These are phyloP conservation scores for Candida lessepsii DNA, from an alignment of 805 yeast genomes.

Conservation along the genomic window DNA sequence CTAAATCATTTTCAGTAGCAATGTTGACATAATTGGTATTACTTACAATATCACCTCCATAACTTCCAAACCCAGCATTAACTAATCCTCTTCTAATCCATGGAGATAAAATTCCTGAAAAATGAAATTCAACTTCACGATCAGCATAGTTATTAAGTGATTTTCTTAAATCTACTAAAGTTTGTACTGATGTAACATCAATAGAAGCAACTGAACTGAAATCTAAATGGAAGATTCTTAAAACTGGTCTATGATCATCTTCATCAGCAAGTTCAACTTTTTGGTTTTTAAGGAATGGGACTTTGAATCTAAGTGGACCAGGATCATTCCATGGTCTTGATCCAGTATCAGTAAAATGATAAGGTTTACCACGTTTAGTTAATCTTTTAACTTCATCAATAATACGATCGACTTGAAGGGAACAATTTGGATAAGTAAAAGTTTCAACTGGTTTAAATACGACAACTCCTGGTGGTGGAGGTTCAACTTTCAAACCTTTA, in stretches of 20 bases:
- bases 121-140: conserved; percentile 84
- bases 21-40: conserved; percentile 42
- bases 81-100: conserved; percentile 82
- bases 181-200: conserved; percentile 80
- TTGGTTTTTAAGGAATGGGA: conserved; percentile 24
- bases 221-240: conserved; percentile 76
- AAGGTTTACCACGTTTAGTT: conserved; percentile 62
- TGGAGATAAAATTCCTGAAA: conserved; percentile 78
- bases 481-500: conserved; percentile 52
- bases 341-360: conserved; percentile 36
- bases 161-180: conserved; percentile 71
- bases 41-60: conserved; percentile 41
- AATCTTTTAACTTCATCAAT: conserved; percentile 60
- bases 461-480: conserved; percentile 89
- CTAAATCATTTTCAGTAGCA: conserved; percentile 33
- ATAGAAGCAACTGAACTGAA: conserved; percentile 72
- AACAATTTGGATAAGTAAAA: conserved; percentile 77
- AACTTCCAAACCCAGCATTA: conserved; percentile 74
- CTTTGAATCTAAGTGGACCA: conserved; percentile 51
- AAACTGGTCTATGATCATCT: conserved; percentile 56
- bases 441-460: conserved; percentile 83
- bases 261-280: conserved; percentile 14
- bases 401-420: conserved; percentile 67
- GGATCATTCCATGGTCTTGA: conserved; percentile 92
- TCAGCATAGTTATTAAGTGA: conserved; percentile 74